These are phyloP conservation scores for Metahyphopichia silvanorum DNA, from an alignment of 805 yeast genomes.

Conservation along the genomic window DNA sequence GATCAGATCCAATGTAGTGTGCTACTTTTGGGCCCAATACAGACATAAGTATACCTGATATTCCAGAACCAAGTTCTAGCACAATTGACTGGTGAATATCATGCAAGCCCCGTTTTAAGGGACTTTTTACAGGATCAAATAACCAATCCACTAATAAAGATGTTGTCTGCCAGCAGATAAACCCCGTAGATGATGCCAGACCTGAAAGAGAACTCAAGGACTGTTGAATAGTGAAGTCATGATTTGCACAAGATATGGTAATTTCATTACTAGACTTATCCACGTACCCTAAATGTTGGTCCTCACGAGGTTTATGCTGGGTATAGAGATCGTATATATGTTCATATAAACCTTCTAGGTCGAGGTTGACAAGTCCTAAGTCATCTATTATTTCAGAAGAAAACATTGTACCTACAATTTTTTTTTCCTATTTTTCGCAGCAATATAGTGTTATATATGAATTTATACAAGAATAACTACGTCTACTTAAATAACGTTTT, in stretches of 20 bases:
- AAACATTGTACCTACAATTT: no score
- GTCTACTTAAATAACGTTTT: constrained; percentile 58
- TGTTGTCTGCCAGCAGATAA: constrained; percentile 57
- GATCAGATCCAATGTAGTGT: constrained; percentile 57
- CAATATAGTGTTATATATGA: no score
- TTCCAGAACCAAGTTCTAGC: constrained; percentile 64
- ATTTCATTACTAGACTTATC: constrained; percentile 22
- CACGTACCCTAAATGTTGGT: constrained; percentile 35
- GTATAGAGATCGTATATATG: constrained; percentile 33
- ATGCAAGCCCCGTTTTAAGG: no score
- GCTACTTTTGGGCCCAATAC: constrained; percentile 28
- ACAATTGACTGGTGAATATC: constrained; percentile 20
- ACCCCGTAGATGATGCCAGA: constrained; percentile 52
- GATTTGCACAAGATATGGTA: constrained; percentile 15
- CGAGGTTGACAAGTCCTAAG: no score
- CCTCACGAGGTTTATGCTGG: constrained; percentile 19
- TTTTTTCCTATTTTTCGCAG: no score
- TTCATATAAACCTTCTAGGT: constrained; percentile 20
- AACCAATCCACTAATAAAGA: constrained; percentile 53
- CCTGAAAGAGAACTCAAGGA: constrained; percentile 28
- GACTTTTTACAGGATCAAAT: constrained; percentile 5
- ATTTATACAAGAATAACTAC: no score
- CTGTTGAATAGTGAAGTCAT: constrained; percentile 29
- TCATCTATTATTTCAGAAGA: no score
- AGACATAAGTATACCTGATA: constrained; percentile 48